A percentile compares a stretch with the other conserved stretches of the same genome.
phyloP scores from a whole-genome alignment of 2,329 filamentous ascomycete genomes.

The Diaporthe caulivora region DNA sequence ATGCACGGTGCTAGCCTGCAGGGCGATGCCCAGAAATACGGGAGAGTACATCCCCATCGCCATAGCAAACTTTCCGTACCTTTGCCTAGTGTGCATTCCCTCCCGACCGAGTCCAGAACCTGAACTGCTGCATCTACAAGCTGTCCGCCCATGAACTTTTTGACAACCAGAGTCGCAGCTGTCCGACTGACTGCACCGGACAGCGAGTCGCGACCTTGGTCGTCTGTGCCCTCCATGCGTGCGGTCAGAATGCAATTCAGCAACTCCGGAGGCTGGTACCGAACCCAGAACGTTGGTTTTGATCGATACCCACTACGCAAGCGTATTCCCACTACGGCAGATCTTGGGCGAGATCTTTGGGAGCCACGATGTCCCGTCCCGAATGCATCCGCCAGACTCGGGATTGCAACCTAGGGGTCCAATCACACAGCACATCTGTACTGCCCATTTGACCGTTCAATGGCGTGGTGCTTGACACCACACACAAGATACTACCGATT shows the following conservation, averaged over 20 bases:
- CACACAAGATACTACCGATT: neutral
- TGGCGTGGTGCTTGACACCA: constrained; percentile 10
- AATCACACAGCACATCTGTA: neutral
- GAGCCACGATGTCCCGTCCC: constrained; percentile 17
- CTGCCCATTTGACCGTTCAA: neutral
- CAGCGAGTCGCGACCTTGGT: constrained; percentile 16
- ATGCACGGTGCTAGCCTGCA: neutral
- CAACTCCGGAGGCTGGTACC: constrained; percentile 15
- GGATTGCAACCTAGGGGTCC: neutral
- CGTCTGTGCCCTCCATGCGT: neutral
- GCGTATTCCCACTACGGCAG: constrained; percentile 2
- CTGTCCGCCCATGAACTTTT: neutral
- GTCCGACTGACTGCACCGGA: constrained; percentile 1
- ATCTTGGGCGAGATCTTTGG: constrained; percentile 27
- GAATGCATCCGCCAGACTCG: neutral
- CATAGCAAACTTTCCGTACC: constrained; percentile 16
- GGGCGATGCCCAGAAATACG: neutral
- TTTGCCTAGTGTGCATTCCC: constrained; percentile 16
- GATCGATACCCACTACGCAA: constrained; percentile 21
- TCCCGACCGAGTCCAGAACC: neutral
- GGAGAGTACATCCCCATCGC: neutral
- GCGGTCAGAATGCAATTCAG: neutral
- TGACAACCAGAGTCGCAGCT: neutral
- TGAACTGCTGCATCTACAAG: neutral
- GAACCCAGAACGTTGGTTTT: constrained; percentile 30